phyloP scores from a whole-genome alignment of 2,329 filamentous ascomycete species.

The Xylariaceae sp. region DNA sequence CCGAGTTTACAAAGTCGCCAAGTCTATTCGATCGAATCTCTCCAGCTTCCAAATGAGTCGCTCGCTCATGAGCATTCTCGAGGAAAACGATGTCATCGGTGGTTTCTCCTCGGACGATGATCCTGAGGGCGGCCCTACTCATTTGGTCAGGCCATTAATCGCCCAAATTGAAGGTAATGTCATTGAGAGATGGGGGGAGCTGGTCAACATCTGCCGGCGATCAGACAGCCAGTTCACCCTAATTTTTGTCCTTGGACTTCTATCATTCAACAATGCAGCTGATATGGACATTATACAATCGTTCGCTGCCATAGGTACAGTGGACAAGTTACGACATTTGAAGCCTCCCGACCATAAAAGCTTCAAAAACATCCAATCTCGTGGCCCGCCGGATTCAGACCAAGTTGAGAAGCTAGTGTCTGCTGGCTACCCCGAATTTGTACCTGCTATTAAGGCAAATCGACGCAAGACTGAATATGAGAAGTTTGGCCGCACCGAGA shows the following conservation, averaged over 20 bases:
- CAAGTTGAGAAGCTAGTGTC: slow-evolving; percentile 9
- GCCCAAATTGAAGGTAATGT: slow-evolving; percentile 24
- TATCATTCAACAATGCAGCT: slow-evolving; percentile 23
- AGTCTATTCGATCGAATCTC: slow-evolving; percentile 11
- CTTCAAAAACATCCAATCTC: slow-evolving; percentile 15
- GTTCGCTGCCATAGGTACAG: slow-evolving; percentile 10
- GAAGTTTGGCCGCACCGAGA: not conserved
- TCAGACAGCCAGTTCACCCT: slow-evolving; percentile 11
- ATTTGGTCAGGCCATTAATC: slow-evolving; percentile 15
- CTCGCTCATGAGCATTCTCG: slow-evolving; percentile 8
- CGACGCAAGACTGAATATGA: not conserved
- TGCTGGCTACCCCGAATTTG: slow-evolving; percentile 1
- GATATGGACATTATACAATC: slow-evolving; percentile 21
- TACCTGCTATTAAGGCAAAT: not conserved
- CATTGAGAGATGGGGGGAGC: slow-evolving; percentile 25
- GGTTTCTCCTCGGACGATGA: slow-evolving; percentile 25
- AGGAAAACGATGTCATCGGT: slow-evolving; percentile 30
- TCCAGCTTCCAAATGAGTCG: slow-evolving; percentile 3
- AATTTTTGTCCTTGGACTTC: slow-evolving; percentile 24
- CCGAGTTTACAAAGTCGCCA: slow-evolving; percentile 2
- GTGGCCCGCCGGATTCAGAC: slow-evolving; percentile 6
- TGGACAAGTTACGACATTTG: slow-evolving; percentile 8
- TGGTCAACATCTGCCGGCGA: slow-evolving; percentile 23
- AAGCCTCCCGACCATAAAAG: slow-evolving; percentile 6
- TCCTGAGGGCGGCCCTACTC: not conserved